Conservation (phyloP, 805 yeast species). For the Novakomyces olei region DNA sequence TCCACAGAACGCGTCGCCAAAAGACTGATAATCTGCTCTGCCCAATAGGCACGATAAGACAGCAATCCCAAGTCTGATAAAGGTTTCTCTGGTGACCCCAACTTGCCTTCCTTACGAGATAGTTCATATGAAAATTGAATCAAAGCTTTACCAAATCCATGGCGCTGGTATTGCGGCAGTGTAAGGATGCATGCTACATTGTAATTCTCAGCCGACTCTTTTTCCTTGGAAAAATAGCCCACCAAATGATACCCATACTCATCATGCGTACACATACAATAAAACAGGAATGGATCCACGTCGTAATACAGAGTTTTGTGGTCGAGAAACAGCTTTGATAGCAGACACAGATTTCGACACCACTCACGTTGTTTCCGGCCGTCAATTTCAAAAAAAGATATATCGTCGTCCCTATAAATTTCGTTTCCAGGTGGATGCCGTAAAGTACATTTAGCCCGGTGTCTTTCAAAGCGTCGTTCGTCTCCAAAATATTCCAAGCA, state of each 20-base stretch:
- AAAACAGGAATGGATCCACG: constrained; percentile 91
- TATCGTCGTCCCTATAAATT: constrained; percentile 76
- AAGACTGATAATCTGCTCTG: constrained; percentile 60
- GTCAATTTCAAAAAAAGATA: constrained; percentile 91
- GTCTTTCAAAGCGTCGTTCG: constrained; percentile 74
- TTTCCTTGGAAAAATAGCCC: constrained; percentile 91
- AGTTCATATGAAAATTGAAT: constrained; percentile 87
- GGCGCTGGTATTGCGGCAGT: constrained; percentile 86
- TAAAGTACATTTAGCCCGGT: constrained; percentile 65
- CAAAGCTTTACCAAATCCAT: constrained; percentile 76
- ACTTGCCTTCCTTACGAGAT: constrained; percentile 67
- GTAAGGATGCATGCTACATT: constrained; percentile 95
- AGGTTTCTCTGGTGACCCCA: constrained; percentile 96
- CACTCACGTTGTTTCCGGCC: constrained; percentile 90
- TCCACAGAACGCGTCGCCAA: constrained; percentile 12
- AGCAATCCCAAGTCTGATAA: constrained; percentile 80
- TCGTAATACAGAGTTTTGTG: constrained; percentile 93
- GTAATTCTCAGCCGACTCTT: constrained; percentile 84
- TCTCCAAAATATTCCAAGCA: constrained; percentile 77
- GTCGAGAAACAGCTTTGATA: constrained; percentile 78
- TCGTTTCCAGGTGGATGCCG: constrained; percentile 98
- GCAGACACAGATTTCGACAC: constrained; percentile 84
- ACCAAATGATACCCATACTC: constrained; percentile 86
- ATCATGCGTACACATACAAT: constrained; percentile 82
- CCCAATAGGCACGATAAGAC: constrained; percentile 90